Conservation (phyloP, 140 eudicot genomes). For the Ambrosia hybrid region DNA sequence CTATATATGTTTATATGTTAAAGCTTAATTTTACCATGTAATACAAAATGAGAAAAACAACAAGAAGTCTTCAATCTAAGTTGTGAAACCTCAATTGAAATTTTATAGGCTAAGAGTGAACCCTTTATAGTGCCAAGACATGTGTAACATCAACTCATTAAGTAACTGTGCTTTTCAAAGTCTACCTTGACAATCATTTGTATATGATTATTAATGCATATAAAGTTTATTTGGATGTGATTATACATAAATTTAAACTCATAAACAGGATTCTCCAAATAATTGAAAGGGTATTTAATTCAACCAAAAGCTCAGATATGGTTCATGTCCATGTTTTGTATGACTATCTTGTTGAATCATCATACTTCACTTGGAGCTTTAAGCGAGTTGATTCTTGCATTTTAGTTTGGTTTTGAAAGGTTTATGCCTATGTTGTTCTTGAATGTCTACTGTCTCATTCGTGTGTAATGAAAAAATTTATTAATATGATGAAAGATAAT, state of each 20-base stretch:
- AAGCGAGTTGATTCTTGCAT: too few relatives aligned
- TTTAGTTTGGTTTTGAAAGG: too few relatives aligned
- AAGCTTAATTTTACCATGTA: constrained; percentile 7
- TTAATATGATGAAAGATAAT: too few relatives aligned
- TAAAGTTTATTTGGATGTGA: constrained; percentile 2
- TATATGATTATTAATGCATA: constrained; percentile 6
- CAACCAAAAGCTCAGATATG: background rate
- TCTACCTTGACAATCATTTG: constrained; percentile 3
- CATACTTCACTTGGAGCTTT: too few relatives aligned
- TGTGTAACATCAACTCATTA: background rate
- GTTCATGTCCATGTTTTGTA: background rate
- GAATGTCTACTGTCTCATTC: too few relatives aligned
- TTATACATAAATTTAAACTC: constrained; percentile 5
- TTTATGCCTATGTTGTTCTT: too few relatives aligned
- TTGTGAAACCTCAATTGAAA: too few relatives aligned
- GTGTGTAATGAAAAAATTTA: too few relatives aligned
- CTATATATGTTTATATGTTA: background rate
- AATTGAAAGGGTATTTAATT: constrained; percentile 1
- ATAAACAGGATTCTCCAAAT: background rate
- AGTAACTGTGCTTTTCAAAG: background rate
- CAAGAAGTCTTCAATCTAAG: background rate
- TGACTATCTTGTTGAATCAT: too few relatives aligned
- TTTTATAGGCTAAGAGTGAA: too few relatives aligned
- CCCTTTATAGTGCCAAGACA: too few relatives aligned
- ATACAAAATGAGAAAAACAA: background rate